Percentiles rank a stretch among this genome's conserved stretches.
These are phyloP conservation scores for Volvox carteri DNA, from an alignment of 163 green algal species.

Conservation along the genomic window DNA sequence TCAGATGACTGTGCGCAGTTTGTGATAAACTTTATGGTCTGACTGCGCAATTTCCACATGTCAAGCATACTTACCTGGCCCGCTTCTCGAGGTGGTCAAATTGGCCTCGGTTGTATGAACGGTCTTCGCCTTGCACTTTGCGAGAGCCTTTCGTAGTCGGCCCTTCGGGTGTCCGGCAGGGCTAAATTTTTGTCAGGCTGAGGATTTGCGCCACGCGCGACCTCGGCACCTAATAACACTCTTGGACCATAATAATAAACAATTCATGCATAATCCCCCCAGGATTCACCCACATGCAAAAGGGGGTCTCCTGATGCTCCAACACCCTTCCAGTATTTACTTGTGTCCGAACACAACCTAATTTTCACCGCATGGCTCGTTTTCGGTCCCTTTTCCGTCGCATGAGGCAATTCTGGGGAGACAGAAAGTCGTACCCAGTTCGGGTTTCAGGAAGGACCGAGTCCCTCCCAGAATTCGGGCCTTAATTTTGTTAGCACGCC, in stretches of 20 bases:
- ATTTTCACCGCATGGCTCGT: background rate
- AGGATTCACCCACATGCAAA: too few relatives aligned
- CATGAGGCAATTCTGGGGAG: too few relatives aligned
- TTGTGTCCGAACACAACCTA: too few relatives aligned
- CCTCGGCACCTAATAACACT: background rate
- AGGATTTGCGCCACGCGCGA: background rate
- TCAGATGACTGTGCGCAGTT: background rate
- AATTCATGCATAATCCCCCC: background rate
- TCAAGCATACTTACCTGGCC: background rate
- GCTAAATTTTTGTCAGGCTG: slow-evolving; percentile 1
- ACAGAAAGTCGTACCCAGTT: too few relatives aligned
- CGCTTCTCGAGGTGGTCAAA: slow-evolving; percentile 2
- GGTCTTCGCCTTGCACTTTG: background rate
- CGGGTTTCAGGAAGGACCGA: too few relatives aligned
- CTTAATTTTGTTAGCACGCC: too few relatives aligned
- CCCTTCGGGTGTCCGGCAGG: slow-evolving; percentile 1
- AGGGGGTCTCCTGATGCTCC: background rate
- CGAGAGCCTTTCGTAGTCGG: background rate
- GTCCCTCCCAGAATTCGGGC: too few relatives aligned
- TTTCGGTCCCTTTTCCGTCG: too few relatives aligned
- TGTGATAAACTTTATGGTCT: background rate
- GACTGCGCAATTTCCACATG: background rate
- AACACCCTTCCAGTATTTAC: background rate
- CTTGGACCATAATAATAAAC: background rate
- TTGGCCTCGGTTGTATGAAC: background rate